Conservation (phyloP, 208 protist genomes). For the Crithidia fasciculata region DNA sequence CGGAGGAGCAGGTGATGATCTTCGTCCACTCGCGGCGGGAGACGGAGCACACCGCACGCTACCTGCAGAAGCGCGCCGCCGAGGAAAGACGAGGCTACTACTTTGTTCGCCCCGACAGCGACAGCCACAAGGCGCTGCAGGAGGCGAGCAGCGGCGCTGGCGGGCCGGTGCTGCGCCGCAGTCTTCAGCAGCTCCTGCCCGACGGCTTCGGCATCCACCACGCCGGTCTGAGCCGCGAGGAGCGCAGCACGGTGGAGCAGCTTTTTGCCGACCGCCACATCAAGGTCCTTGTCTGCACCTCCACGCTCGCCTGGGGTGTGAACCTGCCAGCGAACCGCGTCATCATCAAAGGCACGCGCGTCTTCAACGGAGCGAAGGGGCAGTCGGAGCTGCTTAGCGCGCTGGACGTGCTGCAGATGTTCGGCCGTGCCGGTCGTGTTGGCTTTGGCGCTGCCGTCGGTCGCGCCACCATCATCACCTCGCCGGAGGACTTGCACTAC, state of each 20-base stretch:
- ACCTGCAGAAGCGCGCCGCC: constrained; percentile 89
- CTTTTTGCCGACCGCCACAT: constrained; percentile 97
- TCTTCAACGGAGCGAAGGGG: constrained; percentile 98
- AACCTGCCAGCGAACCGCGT: constrained; percentile 99
- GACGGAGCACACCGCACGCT: constrained; percentile 95
- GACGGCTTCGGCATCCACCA: constrained; percentile 99
- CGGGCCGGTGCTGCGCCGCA: constrained; percentile 41
- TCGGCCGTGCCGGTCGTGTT: constrained; percentile 98
- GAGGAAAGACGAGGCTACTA: constrained; percentile 89
- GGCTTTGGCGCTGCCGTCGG: constrained; percentile 93
- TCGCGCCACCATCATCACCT: constrained; percentile 97
- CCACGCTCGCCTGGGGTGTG: constrained; percentile 99
- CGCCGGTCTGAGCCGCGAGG: constrained; percentile 96
- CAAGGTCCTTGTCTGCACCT: constrained; percentile 98
- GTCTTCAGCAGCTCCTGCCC: constrained; percentile 85
- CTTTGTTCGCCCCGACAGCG: constrained; percentile 91
- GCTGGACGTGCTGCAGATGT: constrained; percentile 99
- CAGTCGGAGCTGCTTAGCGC: constrained; percentile 95
- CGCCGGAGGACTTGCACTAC: constrained; percentile 97
- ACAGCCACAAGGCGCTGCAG: constrained; percentile 83
- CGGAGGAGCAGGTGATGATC: constrained; percentile 96
- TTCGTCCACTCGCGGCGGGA: constrained; percentile 99
- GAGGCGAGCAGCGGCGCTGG: constrained; percentile 47
- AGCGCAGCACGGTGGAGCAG: constrained; percentile 97
- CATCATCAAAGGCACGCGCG: constrained; percentile 99